Evolutionary conservation across 2,329 filamentous ascomycete genomes (phyloP).

Genomic region (Aspergillus versicolor): DNA sequence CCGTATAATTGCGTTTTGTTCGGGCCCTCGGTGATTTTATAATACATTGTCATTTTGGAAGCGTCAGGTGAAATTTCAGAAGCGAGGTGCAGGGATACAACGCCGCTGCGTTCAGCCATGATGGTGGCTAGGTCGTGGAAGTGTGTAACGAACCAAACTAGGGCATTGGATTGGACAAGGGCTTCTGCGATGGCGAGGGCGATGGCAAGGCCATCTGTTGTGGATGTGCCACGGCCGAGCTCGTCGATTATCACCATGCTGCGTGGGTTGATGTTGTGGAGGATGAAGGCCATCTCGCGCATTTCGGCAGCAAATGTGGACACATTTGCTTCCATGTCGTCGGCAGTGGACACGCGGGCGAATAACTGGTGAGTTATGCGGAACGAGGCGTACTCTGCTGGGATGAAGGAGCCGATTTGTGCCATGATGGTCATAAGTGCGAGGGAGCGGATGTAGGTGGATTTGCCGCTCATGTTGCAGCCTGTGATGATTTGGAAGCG

Average conservation of each 20-base stretch:
- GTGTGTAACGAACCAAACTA: constrained; percentile 93
- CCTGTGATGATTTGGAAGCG: constrained; percentile 93
- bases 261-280: constrained; percentile 73
- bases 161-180: constrained; percentile 72
- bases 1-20: constrained; percentile 77
- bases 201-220: constrained; percentile 82
- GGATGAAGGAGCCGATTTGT: constrained; percentile 88
- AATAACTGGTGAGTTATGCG: constrained; percentile 81
- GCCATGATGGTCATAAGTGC: constrained; percentile 89
- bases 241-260: constrained; percentile 89
- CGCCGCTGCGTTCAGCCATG: constrained; percentile 71
- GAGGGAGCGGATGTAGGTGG: constrained; percentile 85
- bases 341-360: constrained; percentile 80
- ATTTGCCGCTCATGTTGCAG: constrained; percentile 98
- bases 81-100: constrained; percentile 77
- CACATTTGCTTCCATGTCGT: constrained; percentile 84
- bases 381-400: constrained; percentile 78
- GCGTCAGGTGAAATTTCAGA: constrained; percentile 62
- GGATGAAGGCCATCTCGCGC: constrained; percentile 91
- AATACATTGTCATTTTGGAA: constrained; percentile 79
- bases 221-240: constrained; percentile 86
- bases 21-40: constrained; percentile 73
- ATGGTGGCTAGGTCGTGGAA: constrained; percentile 80
- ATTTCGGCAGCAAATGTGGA: constrained; percentile 95
- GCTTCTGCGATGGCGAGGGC: constrained; percentile 88